Percentiles rank a stretch among this genome's conserved stretches.
Conservation (phyloP, 106 monocot genomes). For the Dendrobium chrysotoxum region DNA sequence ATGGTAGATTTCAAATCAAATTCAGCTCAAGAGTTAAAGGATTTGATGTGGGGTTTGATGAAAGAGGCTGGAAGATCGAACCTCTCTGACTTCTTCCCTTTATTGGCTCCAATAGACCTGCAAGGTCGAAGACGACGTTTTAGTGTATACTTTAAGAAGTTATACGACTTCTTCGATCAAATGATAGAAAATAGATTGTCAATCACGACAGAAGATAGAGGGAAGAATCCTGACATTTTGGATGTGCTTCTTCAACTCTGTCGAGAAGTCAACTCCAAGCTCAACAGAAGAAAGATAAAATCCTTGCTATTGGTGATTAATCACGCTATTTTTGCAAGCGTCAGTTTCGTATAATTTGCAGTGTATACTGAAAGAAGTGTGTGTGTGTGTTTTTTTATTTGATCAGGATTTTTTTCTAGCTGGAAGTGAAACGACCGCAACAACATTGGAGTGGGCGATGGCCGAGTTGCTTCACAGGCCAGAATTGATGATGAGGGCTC, state of each 20-base stretch:
- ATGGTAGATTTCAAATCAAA: constrained; percentile 8
- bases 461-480: constrained; percentile 40
- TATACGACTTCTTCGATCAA: neutral
- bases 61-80: constrained; percentile 10
- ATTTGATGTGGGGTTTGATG: constrained; percentile 11
- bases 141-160: too few relatives aligned
- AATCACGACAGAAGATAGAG: neutral
- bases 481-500: constrained; percentile 15
- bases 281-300: neutral
- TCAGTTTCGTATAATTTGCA: too few relatives aligned
- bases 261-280: neutral
- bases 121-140: too few relatives aligned
- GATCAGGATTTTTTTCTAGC: constrained; percentile 44
- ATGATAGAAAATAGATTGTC: constrained; percentile 16
- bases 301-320: neutral
- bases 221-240: constrained; percentile 18
- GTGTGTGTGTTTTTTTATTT: neutral
- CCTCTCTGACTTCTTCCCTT: constrained; percentile 12
- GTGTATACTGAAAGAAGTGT: too few relatives aligned
- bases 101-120: too few relatives aligned
- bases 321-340: too few relatives aligned
- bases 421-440: constrained; percentile 40
- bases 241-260: constrained; percentile 19
- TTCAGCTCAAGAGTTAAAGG: constrained; percentile 13
- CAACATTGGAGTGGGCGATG: constrained; percentile 50